phyloP scores from a whole-genome alignment of 2,329 filamentous ascomycete species.

The Ciborinia camelliae region DNA sequence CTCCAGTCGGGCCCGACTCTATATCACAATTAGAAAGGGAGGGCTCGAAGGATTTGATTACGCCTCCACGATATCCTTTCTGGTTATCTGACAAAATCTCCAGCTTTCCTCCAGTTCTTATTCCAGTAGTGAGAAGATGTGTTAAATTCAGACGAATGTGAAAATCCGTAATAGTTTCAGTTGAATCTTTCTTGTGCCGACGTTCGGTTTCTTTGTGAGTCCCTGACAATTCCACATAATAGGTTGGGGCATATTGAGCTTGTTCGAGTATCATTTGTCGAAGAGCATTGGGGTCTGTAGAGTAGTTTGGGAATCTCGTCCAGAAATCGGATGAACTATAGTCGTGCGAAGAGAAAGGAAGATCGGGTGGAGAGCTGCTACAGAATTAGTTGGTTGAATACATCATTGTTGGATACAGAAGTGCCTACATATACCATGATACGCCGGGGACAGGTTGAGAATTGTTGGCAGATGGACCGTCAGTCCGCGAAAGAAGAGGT shows the following conservation, averaged over 20 bases:
- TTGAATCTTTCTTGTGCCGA: constrained; percentile 44
- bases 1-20: constrained; percentile 15
- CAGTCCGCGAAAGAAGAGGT: constrained; percentile 1
- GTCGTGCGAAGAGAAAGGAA: constrained; percentile 32
- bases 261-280: constrained; percentile 32
- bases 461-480: neutral
- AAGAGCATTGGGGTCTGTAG: constrained; percentile 27
- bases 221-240: constrained; percentile 35
- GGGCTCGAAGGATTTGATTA: constrained; percentile 51
- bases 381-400: neutral
- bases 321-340: constrained; percentile 27
- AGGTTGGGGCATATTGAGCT: constrained; percentile 31
- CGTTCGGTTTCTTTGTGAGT: constrained; percentile 35
- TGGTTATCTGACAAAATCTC: constrained; percentile 55
- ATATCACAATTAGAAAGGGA: constrained; percentile 37
- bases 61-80: constrained; percentile 62
- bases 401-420: too few species aligned
- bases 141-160: constrained; percentile 57
- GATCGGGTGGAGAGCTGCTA: constrained; percentile 25
- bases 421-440: constrained; percentile 12
- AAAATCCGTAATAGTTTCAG: constrained; percentile 55
- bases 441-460: neutral
- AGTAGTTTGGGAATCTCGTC: constrained; percentile 34
- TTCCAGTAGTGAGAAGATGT: constrained; percentile 49
- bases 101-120: constrained; percentile 45